Evolutionary conservation across 2,329 filamentous ascomycete genomes (phyloP).

Genomic region (Septoria linicola): DNA sequence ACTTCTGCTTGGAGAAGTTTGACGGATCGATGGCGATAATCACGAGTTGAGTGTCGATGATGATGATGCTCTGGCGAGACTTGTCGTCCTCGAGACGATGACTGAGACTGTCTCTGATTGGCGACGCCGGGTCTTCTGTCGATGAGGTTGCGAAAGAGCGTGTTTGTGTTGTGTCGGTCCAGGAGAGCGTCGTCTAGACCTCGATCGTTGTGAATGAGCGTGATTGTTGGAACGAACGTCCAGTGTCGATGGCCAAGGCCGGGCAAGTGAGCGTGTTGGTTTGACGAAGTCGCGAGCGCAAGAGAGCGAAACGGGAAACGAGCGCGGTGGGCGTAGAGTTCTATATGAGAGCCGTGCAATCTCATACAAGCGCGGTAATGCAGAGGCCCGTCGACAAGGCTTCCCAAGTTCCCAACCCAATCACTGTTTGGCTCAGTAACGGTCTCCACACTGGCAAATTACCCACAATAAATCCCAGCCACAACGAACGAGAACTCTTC

Average conservation of each 20-base stretch:
- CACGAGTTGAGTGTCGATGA: conserved; percentile 9
- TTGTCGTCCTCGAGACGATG: conserved; percentile 21
- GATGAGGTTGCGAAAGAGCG: conserved; percentile 16
- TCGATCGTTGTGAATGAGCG: conserved; percentile 11
- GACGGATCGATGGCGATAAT: conserved; percentile 1
- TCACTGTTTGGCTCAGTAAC: conserved; percentile 11
- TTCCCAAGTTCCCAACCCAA: conserved; percentile 11
- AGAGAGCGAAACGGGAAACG: conserved; percentile 6
- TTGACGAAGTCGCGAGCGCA: conserved; percentile 3
- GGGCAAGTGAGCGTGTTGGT: conserved; percentile 15
- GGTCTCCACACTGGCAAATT: conserved; percentile 1
- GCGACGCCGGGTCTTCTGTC: conserved; percentile 21
- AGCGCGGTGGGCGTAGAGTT: conserved; percentile 9
- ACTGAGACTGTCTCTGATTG: conserved; percentile 22
- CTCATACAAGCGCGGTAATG: conserved; percentile 14
- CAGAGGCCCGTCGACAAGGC: neutral
- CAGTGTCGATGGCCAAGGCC: conserved; percentile 10
- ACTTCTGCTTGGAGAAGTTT: neutral
- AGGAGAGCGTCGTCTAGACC: conserved; percentile 19
- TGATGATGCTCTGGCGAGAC: conserved; percentile 17
- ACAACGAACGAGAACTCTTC: conserved; percentile 1
- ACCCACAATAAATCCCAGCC: conserved; percentile 6
- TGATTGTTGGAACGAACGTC: conserved; percentile 3
- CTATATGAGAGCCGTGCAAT: conserved; percentile 14
- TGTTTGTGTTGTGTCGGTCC: neutral